Conservation (phyloP, 108 stramenopile genomes). For the Cyclotella choctawhatcheeana region DNA sequence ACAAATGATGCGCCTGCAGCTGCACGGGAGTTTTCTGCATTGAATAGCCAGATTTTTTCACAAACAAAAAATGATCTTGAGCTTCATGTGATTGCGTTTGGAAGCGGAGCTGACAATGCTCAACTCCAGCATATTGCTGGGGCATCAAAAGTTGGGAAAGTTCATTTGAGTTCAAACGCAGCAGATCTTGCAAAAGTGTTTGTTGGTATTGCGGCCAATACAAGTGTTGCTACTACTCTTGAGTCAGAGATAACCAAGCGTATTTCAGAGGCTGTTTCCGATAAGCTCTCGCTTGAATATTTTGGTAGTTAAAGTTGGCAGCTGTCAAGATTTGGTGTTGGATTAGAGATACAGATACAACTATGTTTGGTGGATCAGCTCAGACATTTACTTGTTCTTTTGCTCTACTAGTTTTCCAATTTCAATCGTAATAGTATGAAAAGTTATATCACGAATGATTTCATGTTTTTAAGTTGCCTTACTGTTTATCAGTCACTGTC, state of each 20-base stretch:
- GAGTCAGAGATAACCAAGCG: slow-evolving; percentile 63
- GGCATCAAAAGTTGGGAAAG: slow-evolving; percentile 48
- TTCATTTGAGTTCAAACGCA: slow-evolving; percentile 53
- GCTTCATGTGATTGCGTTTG: slow-evolving; percentile 73
- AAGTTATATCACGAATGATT: no score
- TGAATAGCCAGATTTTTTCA: slow-evolving; percentile 32
- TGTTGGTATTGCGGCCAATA: slow-evolving; percentile 52
- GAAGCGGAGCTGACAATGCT: slow-evolving; percentile 30
- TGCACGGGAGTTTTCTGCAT: slow-evolving; percentile 43
- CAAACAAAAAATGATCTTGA: slow-evolving; percentile 46
- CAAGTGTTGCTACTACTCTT: slow-evolving; percentile 52
- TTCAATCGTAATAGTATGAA: no score
- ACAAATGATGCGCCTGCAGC: slow-evolving; percentile 52
- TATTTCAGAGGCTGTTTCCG: slow-evolving; percentile 64
- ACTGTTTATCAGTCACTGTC: no score
- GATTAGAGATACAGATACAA: no score
- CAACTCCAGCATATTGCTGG: slow-evolving; percentile 56
- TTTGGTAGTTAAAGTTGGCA: slow-evolving; percentile 48
- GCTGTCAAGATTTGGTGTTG: no score
- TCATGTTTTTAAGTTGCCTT: no score
- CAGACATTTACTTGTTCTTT: no score
- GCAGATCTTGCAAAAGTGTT: slow-evolving; percentile 56
- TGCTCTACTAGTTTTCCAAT: no score
- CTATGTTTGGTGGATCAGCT: no score
- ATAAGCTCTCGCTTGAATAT: slow-evolving; percentile 62